Base-by-base conservation (phyloP, 139 green algal genomes). In the Astrephomene gubernaculifera region DNA sequence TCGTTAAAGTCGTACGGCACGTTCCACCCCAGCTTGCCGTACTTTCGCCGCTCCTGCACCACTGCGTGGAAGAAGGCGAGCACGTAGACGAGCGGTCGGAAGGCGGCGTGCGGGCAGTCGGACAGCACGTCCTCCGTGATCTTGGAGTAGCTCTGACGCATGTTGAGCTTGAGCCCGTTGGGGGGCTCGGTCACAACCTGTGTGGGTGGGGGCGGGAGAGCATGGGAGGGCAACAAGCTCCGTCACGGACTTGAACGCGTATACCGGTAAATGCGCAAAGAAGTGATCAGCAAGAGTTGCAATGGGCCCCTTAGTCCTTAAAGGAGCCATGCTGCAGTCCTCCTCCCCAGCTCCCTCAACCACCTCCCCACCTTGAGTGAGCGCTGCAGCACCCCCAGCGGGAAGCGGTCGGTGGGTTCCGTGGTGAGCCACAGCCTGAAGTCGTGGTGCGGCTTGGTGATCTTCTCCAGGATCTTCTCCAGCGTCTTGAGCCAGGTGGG, bases 1-100 rank as follows among this genome's bases (percentile, higher is more conserved):
- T 98, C 96, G 88, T 97, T 98, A 92, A 98, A 98, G 90, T 98
- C 96, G 81, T 98, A 98, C 9, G 94, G 88, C 68, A 98, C 95
- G 81, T 98, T 98, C 96, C 95, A 97, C 24, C 96, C 96, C 61
- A 98, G 91, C 90, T 97, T 98, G 78, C 96, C 95, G 81, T 97
- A 98, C 92, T 98, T 98, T 71, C 96, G 88, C 2, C 96, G 90
- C 89, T 98, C 96, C 87, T 96, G 94, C 75, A 98, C 94, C 14
- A 97, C 94, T 1, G 94, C 95, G 87, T 98, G 96, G 91, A 98
- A 98, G 87, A 97, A 96, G 5, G 88, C 93, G 45, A 98, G 91
- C n/a, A 96, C 91, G 87, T 96, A 98, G 49, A 97, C 92, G 53
- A 97, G 92, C 27, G 93, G 88, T 69, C 92, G 82, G 93, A 97